These are phyloP conservation scores for Boeremia lycopersici DNA, from an alignment of 2,329 filamentous ascomycete species.

Conservation along the genomic window DNA sequence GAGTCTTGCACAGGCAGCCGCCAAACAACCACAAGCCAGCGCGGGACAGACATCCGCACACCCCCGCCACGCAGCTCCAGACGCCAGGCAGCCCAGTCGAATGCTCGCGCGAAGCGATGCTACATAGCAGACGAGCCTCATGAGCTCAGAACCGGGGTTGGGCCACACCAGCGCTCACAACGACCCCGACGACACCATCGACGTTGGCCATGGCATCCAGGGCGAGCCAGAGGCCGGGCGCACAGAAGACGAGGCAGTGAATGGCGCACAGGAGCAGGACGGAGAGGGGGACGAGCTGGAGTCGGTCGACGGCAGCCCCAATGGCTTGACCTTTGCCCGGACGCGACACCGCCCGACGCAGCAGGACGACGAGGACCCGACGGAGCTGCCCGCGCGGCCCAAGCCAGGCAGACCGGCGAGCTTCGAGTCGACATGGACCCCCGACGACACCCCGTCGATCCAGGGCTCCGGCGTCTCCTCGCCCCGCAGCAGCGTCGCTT, in stretches of 20 bases:
- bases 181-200: conserved; percentile 47
- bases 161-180: conserved; percentile 66
- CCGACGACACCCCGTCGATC: conserved; percentile 83
- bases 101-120: conserved; percentile 57
- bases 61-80: neutral
- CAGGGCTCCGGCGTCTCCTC: conserved; percentile 66
- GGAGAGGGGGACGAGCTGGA: conserved; percentile 30
- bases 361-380: conserved; percentile 6
- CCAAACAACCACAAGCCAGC: neutral
- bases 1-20: neutral
- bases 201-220: conserved; percentile 58
- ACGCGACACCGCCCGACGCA: conserved; percentile 30
- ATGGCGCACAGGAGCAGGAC: conserved; percentile 24
- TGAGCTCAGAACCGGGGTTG: conserved; percentile 72
- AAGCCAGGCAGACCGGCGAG: conserved; percentile 57
- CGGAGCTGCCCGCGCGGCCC: conserved; percentile 21
- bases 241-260: conserved; percentile 11
- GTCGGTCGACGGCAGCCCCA: conserved; percentile 27
- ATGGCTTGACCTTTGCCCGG: conserved; percentile 43
- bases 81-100: neutral
- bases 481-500: conserved; percentile 75
- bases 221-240: conserved; percentile 60
- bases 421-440: conserved; percentile 74
- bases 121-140: conserved; percentile 59
- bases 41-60: neutral